These are phyloP conservation scores for Tetracladium marchalianum DNA, from an alignment of 495 filamentous ascomycete genomes.

Conservation along the genomic window DNA sequence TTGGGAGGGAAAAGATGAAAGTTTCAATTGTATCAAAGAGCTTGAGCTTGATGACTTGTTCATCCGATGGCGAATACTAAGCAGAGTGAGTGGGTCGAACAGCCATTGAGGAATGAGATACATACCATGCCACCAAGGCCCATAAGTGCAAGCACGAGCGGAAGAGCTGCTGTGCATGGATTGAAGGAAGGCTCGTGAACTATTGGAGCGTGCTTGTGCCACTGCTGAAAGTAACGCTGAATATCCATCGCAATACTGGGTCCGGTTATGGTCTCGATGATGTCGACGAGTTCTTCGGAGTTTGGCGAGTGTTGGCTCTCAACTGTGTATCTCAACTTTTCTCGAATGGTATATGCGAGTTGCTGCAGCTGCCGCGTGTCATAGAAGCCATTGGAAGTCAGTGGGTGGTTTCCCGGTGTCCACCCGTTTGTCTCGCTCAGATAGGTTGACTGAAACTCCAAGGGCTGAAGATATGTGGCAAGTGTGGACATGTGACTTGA, in stretches of 20 bases:
- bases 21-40: constrained; percentile 17
- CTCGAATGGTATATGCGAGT: constrained; percentile 17
- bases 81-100: not conserved
- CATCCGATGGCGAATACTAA: constrained; percentile 15
- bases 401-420: too few species aligned
- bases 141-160: constrained; percentile 16
- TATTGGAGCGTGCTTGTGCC: constrained; percentile 20
- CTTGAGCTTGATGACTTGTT: constrained; percentile 11
- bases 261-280: constrained; percentile 12
- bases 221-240: constrained; percentile 19
- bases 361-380: constrained; percentile 6
- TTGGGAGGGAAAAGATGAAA: constrained; percentile 15
- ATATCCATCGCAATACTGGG: constrained; percentile 13
- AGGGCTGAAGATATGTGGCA: too few species aligned
- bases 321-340: constrained; percentile 18
- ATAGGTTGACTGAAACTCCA: too few species aligned
- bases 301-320: constrained; percentile 10
- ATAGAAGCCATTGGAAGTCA: too few species aligned
- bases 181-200: constrained; percentile 19
- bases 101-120: not conserved
- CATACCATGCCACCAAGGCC: constrained; percentile 20
- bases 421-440: too few species aligned
- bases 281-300: constrained; percentile 6
- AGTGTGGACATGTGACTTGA: too few species aligned
- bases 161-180: constrained; percentile 12